Percentiles rank a stretch among this genome's conserved stretches.
Conservation (phyloP, 257 asterid genomes). For the Thymus quinquecostatus region DNA sequence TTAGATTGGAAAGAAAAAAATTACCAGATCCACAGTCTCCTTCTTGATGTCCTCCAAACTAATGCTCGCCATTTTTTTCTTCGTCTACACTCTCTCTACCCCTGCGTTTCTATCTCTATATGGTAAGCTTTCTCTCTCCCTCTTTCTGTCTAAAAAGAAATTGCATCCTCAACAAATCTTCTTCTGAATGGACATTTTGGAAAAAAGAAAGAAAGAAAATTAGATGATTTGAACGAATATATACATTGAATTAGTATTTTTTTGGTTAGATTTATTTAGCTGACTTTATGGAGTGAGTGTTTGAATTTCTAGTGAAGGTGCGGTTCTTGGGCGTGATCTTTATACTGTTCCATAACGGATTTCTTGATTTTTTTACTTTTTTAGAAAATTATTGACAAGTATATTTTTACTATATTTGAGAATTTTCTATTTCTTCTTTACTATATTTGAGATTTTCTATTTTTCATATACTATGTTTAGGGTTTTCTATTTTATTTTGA, state of each 20-base stretch:
- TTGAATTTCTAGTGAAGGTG: not conserved
- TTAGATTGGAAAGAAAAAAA: not conserved
- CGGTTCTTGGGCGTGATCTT: not conserved
- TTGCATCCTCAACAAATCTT: not conserved
- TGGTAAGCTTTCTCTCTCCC: not conserved
- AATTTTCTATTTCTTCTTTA: not conserved
- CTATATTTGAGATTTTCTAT: not conserved
- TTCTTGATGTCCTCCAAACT: slow-evolving; percentile 20
- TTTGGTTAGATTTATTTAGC: not conserved
- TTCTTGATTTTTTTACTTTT: not conserved
- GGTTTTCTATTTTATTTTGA: not conserved
- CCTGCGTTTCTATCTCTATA: not conserved
- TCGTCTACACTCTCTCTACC: not conserved
- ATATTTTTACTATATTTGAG: not conserved
- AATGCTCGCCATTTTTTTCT: slow-evolving; percentile 35
- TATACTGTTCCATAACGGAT: not conserved
- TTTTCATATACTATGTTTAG: not conserved
- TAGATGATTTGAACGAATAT: not conserved
- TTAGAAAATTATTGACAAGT: not conserved
- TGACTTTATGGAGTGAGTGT: not conserved
- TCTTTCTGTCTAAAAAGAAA: no score
- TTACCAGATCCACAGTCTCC: slow-evolving; percentile 18
- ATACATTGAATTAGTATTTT: not conserved
- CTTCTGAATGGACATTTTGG: not conserved
- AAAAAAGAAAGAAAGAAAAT: not conserved